A percentile compares a stretch with the other conserved stretches of the same genome.
phyloP scores from a whole-genome alignment of 202 grass and related monocot genomes.

The Setaria viridis region DNA sequence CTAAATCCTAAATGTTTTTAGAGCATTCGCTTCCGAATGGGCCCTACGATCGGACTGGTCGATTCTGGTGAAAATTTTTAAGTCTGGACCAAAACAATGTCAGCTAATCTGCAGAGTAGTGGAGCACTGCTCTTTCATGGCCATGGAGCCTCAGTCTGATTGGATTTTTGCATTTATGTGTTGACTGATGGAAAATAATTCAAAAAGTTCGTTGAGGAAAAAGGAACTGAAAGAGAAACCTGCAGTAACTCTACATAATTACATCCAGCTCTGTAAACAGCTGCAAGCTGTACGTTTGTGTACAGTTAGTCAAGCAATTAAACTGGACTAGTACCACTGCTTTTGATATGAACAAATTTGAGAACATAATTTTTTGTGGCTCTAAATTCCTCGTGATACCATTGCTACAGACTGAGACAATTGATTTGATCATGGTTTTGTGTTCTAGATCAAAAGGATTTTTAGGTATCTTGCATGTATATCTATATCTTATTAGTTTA shows the following conservation, averaged over 20 bases:
- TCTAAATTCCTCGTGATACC: constrained; percentile 5
- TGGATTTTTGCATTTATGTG: background rate
- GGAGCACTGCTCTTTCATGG: background rate
- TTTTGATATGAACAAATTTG: background rate
- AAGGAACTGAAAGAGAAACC: background rate
- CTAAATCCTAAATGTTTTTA: background rate
- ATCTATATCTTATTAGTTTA: background rate
- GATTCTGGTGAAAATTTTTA: background rate
- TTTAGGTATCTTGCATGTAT: background rate
- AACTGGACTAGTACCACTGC: background rate
- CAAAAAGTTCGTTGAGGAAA: no score
- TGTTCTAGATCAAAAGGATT: background rate
- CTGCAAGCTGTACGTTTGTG: background rate
- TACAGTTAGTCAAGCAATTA: background rate
- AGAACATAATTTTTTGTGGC: constrained; percentile 4
- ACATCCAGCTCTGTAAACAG: background rate
- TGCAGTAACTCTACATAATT: background rate
- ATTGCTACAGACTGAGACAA: background rate
- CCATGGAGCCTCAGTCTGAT: background rate
- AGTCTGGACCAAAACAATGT: background rate
- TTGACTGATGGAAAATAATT: background rate
- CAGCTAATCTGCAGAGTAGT: background rate
- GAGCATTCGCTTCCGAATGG: background rate
- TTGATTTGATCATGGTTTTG: background rate
- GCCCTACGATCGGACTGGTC: background rate